phyloP scores from a whole-genome alignment of 1,284 basidiomycete species.

The Ganoderma resinaceum region DNA sequence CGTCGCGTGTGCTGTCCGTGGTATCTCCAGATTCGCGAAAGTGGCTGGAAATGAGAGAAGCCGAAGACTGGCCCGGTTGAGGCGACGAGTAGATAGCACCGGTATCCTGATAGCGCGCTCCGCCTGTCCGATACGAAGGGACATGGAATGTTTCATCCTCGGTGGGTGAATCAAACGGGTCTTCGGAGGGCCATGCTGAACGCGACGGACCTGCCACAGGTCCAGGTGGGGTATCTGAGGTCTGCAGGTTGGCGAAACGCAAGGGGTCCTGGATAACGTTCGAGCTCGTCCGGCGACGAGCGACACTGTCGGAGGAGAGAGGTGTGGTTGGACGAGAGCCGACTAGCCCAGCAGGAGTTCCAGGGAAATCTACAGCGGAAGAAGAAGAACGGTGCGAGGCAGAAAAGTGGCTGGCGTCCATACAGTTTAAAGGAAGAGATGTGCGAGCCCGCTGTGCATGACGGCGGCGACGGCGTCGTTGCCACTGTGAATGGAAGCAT shows the following conservation, averaged over 20 bases:
- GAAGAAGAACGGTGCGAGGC: conserved; percentile 44
- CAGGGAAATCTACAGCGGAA: conserved; percentile 61
- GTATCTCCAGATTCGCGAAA: conserved; percentile 43
- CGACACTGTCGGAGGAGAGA: conserved; percentile 50
- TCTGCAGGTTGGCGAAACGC: conserved; percentile 39
- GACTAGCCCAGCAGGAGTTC: conserved; percentile 51
- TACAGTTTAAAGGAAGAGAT: conserved; percentile 23
- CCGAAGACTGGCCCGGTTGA: conserved; percentile 55
- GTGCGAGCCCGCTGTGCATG: conserved; percentile 28
- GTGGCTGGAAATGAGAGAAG: conserved; percentile 54
- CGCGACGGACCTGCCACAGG: conserved; percentile 22
- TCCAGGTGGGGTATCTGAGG: conserved; percentile 14
- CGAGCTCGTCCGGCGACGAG: conserved; percentile 66
- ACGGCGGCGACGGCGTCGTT: conserved; percentile 27
- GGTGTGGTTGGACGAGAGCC: conserved; percentile 55
- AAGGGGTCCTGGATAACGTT: conserved; percentile 54
- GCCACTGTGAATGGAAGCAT: too few relatives aligned
- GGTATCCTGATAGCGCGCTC: conserved; percentile 38
- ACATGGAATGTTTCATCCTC: conserved; percentile 39
- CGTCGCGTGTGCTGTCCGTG: conserved; percentile 54
- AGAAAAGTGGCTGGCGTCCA: conserved; percentile 28
- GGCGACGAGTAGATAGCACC: conserved; percentile 46
- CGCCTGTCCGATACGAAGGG: conserved; percentile 27
- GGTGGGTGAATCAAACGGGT: conserved; percentile 51
- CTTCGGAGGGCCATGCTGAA: conserved; percentile 46